Evolutionary conservation across 768 basidiomycete species (phyloP), one percentile per base, ranked within the genome.

Genomic region (Lentinula aciculospora): DNA sequence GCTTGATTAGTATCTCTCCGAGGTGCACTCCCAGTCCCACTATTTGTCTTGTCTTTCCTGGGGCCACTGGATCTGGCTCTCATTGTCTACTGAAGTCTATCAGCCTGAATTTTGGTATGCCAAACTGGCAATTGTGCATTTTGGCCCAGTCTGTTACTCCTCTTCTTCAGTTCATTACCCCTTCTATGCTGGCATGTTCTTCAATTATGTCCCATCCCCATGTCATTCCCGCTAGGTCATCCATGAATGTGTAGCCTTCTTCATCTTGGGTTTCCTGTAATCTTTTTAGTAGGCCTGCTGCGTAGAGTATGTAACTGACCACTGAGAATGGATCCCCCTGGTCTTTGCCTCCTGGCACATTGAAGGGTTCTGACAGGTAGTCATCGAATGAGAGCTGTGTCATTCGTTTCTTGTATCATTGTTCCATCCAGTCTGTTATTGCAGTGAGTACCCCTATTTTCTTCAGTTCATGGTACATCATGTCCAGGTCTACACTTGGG

Each of bases 311-410:
- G 55, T 68, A 72, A 1, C 66, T 48, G 0, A 67, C 62, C 44
- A 56, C 58, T 1, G 68, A 70, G 3, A 66, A 28, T 1, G 69
- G 64, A 57, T 63, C 58, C 0, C 71, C 71, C 58, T 72, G 70
- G 1, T 60, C 65, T 1, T 69, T 54, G 0, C 70, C 67, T 21
- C 61, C 66, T 0, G 12, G 10, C 1, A 69, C 50, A 1, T 21
- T 19, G n/a, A n/a, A n/a, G n/a, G n/a, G n/a, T n/a, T n/a, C n/a
- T n/a, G n/a, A n/a, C n/a, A n/a, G n/a, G n/a, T n/a, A n/a, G n/a
- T n/a, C n/a, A n/a, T n/a, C n/a, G 39, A 74, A 72, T 0, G 42
- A 23, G 0, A 72, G 42, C 8, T 21, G 47, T 0, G 69, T 71
- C n/a, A 28, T 46, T 15, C 66, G 40, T 4, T 58, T 63, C 5